Evolutionary conservation across 257 asterid genomes (phyloP), one percentile per base, ranked within the genome.

Genomic region (Thymus mandschuricus): DNA sequence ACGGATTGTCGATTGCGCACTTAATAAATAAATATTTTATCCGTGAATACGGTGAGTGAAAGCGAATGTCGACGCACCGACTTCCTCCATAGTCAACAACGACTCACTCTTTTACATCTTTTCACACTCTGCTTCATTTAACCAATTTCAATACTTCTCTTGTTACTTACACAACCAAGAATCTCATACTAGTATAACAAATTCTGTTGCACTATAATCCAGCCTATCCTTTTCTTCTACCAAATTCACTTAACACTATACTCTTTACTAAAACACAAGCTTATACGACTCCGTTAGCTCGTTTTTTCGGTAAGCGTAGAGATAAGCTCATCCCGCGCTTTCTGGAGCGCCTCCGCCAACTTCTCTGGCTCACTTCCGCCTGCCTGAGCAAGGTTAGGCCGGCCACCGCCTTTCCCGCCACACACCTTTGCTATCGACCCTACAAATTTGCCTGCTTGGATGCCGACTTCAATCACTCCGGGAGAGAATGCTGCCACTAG

Each of bases 331-430:
- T 87, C 89, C 2, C 85, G 85, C 46, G 97, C 98, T 76, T 84
- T 88, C 56, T 84, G 87, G 51, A 93, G 95, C 2, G 96, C 97
- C 43, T n/a, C 76, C 56, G 40, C 68, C 85, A 93, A 74, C 31
- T 85, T 93, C 72, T 93, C 89, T 44, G 97, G 96, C 81, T 91
- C 87, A 69, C 86, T 85, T 60, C 98, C 98, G 56, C 98, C 97
- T 2, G 98, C 98, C 86, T 93, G 97, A 28, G 98, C 98, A 2
- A 89, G 78, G 74, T 87, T 89, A 30, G 96, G 97, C 31, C 92
- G 88, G 34, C 98, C 98, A 5, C 98, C 98, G 5, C 98, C 98
- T 79, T 79, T 89, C 59, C 98, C 98, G 10, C 98, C 97, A 11
- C 97, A 93, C 74, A 86, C 60, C 75, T 89, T 84, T 52, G 98